Percentiles rank a stretch among this genome's conserved stretches.
These are phyloP conservation scores for Lentinula aciculospora DNA, from an alignment of 768 basidiomycete genomes.

Conservation along the genomic window DNA sequence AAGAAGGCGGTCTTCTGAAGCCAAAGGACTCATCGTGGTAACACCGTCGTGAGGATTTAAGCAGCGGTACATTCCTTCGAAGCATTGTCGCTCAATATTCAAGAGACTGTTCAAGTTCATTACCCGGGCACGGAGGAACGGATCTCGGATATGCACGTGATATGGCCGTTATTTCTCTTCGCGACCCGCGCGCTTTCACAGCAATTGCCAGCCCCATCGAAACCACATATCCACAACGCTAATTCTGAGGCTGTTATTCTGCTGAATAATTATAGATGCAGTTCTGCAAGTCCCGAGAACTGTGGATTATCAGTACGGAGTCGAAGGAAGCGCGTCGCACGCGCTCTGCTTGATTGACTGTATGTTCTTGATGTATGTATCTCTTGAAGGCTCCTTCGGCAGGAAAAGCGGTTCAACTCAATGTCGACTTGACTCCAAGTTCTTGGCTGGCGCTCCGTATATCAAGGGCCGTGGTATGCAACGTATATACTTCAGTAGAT, in stretches of 20 bases:
- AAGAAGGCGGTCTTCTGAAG: conserved; percentile 38
- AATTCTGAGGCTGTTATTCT: too few species aligned
- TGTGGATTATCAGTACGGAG: not conserved
- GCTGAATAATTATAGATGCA: too few species aligned
- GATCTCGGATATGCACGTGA: not conserved
- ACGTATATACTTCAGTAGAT: not conserved
- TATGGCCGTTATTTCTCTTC: too few species aligned
- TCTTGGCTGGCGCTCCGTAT: conserved; percentile 2
- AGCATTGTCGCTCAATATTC: not conserved
- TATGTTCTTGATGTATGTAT: not conserved
- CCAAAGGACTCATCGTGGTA: conserved; percentile 57
- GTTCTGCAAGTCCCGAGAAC: not conserved
- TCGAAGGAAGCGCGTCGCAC: too few species aligned
- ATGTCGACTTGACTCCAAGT: not conserved
- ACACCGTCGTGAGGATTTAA: not conserved
- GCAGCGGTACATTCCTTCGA: not conserved
- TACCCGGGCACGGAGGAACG: not conserved
- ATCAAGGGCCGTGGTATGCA: not conserved
- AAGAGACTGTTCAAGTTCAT: too few species aligned
- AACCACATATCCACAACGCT: too few species aligned
- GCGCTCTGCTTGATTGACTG: not conserved
- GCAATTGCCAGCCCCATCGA: too few species aligned
- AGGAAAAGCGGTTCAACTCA: not conserved
- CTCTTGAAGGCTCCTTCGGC: not conserved
- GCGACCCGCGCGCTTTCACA: too few species aligned